These are phyloP conservation scores for Pythium grandisporangium DNA, from an alignment of 352 stramenopile genomes.

Conservation along the genomic window DNA sequence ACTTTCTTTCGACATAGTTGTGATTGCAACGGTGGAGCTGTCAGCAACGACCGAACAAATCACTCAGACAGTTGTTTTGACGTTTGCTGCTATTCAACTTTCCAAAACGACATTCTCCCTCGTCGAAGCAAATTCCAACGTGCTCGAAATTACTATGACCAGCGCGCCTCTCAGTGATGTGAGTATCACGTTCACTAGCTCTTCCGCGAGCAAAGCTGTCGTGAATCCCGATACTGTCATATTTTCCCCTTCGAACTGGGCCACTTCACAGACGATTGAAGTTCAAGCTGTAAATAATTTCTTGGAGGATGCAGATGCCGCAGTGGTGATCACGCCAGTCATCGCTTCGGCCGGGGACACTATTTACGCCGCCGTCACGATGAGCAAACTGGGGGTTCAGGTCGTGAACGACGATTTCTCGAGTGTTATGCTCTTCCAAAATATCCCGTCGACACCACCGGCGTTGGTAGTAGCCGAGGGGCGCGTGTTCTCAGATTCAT, in stretches of 20 bases:
- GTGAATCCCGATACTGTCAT: conserved; percentile 10
- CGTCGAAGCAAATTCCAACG: conserved; percentile 18
- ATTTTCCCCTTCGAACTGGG: conserved; percentile 29
- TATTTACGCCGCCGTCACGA: conserved; percentile 16
- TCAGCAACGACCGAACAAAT: conserved; percentile 29
- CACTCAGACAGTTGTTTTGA: conserved; percentile 13
- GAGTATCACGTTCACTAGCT: conserved; percentile 25
- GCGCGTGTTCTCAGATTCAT: conserved; percentile 30
- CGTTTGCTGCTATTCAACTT: conserved; percentile 27
- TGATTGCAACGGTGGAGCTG: conserved; percentile 13
- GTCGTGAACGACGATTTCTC: conserved; percentile 48
- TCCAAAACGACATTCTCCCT: conserved; percentile 29
- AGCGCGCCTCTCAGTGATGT: conserved; percentile 24
- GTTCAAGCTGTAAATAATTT: conserved; percentile 39
- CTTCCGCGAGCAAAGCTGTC: conserved; percentile 17
- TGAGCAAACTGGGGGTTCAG: conserved; percentile 20
- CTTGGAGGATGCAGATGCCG: conserved; percentile 28
- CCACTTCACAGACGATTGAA: conserved; percentile 16
- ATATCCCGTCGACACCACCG: conserved; percentile 18
- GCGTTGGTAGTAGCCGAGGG: conserved; percentile 36
- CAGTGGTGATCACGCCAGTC: conserved; percentile 11
- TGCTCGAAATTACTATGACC: conserved; percentile 22
- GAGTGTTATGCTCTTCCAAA: conserved; percentile 32
- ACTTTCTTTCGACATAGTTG: conserved; percentile 27
- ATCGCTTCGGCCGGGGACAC: conserved; percentile 25